phyloP scores from a whole-genome alignment of 148 eudicot genomes.

The Chenopodium formosanum region DNA sequence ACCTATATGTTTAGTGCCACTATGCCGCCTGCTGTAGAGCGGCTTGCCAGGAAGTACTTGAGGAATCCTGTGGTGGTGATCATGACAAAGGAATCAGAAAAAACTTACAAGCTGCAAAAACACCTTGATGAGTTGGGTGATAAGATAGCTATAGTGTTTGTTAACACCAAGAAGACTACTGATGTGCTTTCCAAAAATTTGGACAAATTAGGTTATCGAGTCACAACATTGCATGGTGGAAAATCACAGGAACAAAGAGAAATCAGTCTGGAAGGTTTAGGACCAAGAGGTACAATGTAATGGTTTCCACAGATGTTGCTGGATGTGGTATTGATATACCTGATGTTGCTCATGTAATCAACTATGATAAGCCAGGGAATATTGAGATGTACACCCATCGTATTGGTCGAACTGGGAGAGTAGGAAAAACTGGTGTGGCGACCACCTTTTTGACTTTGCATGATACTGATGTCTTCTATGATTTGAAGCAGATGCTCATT shows the following conservation, averaged over 20 bases:
- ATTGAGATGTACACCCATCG: conserved; percentile 71
- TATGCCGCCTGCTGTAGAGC: conserved; percentile 83
- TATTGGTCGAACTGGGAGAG: conserved; percentile 64
- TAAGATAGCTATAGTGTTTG: conserved; percentile 60
- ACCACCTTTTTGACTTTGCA: conserved; percentile 76
- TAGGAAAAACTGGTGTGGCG: conserved; percentile 64
- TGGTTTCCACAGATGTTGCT: conserved; percentile 65
- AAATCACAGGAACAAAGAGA: conserved; percentile 67
- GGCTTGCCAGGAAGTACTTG: conserved; percentile 79
- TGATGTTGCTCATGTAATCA: conserved; percentile 61
- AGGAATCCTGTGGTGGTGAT: conserved; percentile 84
- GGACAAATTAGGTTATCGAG: conserved; percentile 55
- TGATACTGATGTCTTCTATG: conserved; percentile 73
- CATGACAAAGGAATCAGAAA: conserved; percentile 81
- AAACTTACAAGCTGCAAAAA: conserved; percentile 50
- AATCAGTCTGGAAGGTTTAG: conserved; percentile 61
- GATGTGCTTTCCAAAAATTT: conserved; percentile 43
- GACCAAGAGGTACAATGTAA: conserved; percentile 53
- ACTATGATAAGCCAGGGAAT: conserved; percentile 61
- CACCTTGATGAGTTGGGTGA: conserved; percentile 66
- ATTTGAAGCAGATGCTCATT: conserved; percentile 72
- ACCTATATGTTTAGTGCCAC: conserved; percentile 90
- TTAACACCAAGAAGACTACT: conserved; percentile 51
- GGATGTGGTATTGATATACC: conserved; percentile 73
- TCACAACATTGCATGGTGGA: conserved; percentile 71